Evolutionary conservation across 805 yeast genomes (phyloP), one percentile per base, ranked within the genome.

Genomic region (Yueomyces sinensis): DNA sequence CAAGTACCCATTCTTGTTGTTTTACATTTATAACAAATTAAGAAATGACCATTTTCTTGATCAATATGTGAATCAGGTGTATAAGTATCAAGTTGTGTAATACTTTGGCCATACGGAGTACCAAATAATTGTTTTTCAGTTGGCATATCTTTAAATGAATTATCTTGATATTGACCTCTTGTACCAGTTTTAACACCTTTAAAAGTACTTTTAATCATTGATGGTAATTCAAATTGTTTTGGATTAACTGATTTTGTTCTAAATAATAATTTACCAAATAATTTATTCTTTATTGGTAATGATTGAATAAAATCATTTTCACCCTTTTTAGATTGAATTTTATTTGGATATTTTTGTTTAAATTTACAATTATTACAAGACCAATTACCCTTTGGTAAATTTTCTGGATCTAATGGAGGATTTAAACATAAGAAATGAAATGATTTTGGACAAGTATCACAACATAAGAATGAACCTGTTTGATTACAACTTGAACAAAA

Each of bases 401-500:
- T 52, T 33, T 70, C 66, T 29, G 79, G 84, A 44, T 79, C 83
- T 24, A 78, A 59, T 0, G 98, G 97, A 3, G 97, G 97, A 47
- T 82, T 80, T 40, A 89, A 71, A 54, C 98, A 89, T 4, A 82
- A 66, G 50, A 91, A 84, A 52, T 89, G 98, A 58, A 89, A 91
- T 2, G 95, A 82, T 46, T 68, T 69, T 0, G 96, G 95, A 56
- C 98, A 89, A 2, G 82, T 67, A 46, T 89, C 98, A 59, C 98
- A 89, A 58, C 97, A 91, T 17, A 89, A 63, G 46, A 89, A 86
- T 19, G 82, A 68, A 11, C 98, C 98, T 0, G 86, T 65, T 19
- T 84, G 82, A 2, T 93, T 87, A 60, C 98, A 89, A 0, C 91
- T 68, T n/a, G 82, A 65, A 50, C 98, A 89, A 54, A 69, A 87